phyloP scores from a whole-genome alignment of 1,284 basidiomycete species.

The Trichosporon sp. region DNA sequence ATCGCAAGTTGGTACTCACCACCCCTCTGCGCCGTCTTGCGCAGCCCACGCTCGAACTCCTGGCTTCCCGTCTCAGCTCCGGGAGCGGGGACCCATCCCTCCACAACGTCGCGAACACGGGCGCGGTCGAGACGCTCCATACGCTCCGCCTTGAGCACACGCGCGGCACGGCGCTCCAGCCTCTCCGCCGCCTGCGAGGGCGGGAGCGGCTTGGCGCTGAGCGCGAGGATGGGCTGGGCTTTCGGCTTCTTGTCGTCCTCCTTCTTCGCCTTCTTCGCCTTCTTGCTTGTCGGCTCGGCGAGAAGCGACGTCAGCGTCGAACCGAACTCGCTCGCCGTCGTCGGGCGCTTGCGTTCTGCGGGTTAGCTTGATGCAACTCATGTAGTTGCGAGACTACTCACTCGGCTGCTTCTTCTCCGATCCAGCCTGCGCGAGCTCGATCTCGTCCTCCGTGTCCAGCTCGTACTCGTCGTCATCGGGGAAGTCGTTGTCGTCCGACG shows the following conservation, averaged over 20 bases:
- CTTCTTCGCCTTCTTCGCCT: constrained; percentile 34
- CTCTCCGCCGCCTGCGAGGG: constrained; percentile 42
- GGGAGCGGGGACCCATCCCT: constrained; percentile 49
- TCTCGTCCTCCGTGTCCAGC: constrained; percentile 33
- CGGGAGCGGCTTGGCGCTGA: constrained; percentile 45
- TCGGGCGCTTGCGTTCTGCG: constrained; percentile 51
- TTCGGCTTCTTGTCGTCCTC: constrained; percentile 24
- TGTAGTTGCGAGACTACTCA: constrained; percentile 12
- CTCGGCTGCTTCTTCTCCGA: constrained; percentile 31
- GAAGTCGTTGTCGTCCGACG: constrained; percentile 26
- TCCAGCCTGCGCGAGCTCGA: constrained; percentile 25
- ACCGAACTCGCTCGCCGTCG: constrained; percentile 54
- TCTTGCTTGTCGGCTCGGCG: constrained; percentile 41
- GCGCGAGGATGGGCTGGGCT: constrained; percentile 48
- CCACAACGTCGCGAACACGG: constrained; percentile 51
- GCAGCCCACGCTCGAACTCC: constrained; percentile 56
- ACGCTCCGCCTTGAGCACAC: constrained; percentile 47
- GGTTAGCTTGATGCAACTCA: constrained; percentile 4
- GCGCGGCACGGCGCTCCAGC: constrained; percentile 42
- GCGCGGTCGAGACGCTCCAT: constrained; percentile 53
- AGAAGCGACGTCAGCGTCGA: constrained; percentile 52
- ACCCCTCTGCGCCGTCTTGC: constrained; percentile 57
- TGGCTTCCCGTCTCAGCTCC: constrained; percentile 45
- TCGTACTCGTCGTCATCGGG: constrained; percentile 28
- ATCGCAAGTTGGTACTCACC: constrained; percentile 37